A percentile compares a stretch with the other conserved stretches of the same genome.
phyloP scores from a whole-genome alignment of 2,329 filamentous ascomycete genomes.

The Fusarium sp. region DNA sequence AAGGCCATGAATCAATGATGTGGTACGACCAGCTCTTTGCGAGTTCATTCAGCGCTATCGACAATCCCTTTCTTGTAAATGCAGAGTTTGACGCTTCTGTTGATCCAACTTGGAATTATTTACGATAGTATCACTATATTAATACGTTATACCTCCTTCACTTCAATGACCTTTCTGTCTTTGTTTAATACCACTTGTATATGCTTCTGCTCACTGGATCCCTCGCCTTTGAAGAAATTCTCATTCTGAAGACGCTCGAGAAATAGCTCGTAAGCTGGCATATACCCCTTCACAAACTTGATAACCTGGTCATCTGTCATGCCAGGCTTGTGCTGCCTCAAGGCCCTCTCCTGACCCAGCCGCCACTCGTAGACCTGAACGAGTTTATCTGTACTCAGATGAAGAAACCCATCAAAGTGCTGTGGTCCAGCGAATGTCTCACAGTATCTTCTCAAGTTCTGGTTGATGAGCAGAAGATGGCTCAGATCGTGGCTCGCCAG shows the following conservation, averaged over 20 bases:
- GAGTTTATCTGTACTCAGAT: slow-evolving; percentile 39
- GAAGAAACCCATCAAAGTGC: slow-evolving; percentile 36
- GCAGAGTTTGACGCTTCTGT: slow-evolving; percentile 48
- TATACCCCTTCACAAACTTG: slow-evolving; percentile 40
- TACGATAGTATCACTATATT: slow-evolving; percentile 21
- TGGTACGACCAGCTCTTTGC: slow-evolving; percentile 51
- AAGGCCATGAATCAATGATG: slow-evolving; percentile 50
- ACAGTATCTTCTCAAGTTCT: slow-evolving; percentile 37
- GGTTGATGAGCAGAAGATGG: slow-evolving; percentile 37
- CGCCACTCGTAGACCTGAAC: slow-evolving; percentile 41
- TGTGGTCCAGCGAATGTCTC: slow-evolving; percentile 28
- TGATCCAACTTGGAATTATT: slow-evolving; percentile 47
- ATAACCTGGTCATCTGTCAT: slow-evolving; percentile 42
- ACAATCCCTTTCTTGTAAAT: slow-evolving; percentile 48
- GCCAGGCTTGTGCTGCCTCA: slow-evolving; percentile 32
- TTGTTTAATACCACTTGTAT: slow-evolving; percentile 7
- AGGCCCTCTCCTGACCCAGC: slow-evolving; percentile 29
- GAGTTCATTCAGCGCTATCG: slow-evolving; percentile 48
- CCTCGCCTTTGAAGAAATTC: slow-evolving; percentile 20
- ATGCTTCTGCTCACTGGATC: slow-evolving; percentile 15
- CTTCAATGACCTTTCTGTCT: slow-evolving; percentile 16
- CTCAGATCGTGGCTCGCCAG: slow-evolving; percentile 28
- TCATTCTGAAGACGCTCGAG: slow-evolving; percentile 30
- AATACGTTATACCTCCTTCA: slow-evolving; percentile 15
- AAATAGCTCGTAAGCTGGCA: slow-evolving; percentile 42